These are phyloP conservation scores for Pilobolus umbonatus DNA, from an alignment of 192 early-diverging fungal species.

Conservation along the genomic window DNA sequence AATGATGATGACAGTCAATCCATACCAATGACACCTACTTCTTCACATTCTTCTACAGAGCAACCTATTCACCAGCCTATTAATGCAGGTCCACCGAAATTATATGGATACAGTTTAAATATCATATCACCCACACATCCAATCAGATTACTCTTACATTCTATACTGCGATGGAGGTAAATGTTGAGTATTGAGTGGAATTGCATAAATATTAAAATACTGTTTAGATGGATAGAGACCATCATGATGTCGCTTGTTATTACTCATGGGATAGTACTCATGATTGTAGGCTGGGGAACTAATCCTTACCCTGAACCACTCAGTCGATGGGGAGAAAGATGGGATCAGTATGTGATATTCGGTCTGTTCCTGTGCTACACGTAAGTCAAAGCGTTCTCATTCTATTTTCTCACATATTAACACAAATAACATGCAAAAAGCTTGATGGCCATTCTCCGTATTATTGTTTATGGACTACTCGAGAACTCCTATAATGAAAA, in stretches of 20 bases:
- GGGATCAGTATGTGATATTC: constrained; percentile 46
- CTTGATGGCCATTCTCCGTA: constrained; percentile 5
- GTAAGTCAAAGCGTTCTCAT: constrained; percentile 28
- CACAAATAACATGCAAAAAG: not conserved
- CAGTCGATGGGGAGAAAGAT: constrained; percentile 38
- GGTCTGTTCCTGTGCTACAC: constrained; percentile 48
- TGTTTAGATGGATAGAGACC: constrained; percentile 43
- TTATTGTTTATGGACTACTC: constrained; percentile 29
- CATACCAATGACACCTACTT: constrained; percentile 3
- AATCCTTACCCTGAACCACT: constrained; percentile 17
- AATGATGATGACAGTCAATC: not conserved
- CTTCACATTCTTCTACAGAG: not conserved
- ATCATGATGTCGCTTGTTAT: constrained; percentile 41
- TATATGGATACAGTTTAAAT: constrained; percentile 28
- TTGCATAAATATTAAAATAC: not conserved
- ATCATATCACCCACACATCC: constrained; percentile 42
- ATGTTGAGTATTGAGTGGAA: not conserved
- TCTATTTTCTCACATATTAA: not conserved
- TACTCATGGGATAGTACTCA: constrained; percentile 37
- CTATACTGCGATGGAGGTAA: constrained; percentile 40
- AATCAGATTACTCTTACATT: constrained; percentile 34
- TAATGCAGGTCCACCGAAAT: too few relatives aligned
- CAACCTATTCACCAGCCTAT: not conserved
- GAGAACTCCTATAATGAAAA: constrained; percentile 11
- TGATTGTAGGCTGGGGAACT: constrained; percentile 34